A percentile compares a stretch with the other conserved stretches of the same genome.
These are phyloP conservation scores for Kwoniella dendrophila DNA, from an alignment of 768 basidiomycete species.

Conservation along the genomic window DNA sequence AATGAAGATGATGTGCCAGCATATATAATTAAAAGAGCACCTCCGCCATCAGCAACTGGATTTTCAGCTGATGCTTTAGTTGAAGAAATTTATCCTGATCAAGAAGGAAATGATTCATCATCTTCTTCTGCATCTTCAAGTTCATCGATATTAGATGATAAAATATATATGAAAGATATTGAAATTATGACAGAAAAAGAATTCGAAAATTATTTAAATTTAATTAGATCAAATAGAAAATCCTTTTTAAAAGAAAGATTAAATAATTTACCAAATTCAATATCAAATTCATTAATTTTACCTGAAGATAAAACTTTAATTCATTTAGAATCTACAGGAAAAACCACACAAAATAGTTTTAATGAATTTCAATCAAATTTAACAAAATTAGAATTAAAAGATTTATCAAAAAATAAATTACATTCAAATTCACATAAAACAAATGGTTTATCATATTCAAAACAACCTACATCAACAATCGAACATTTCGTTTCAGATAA, in stretches of 20 bases:
- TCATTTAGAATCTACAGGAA: slow-evolving; percentile 4
- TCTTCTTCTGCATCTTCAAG: slow-evolving; percentile 57
- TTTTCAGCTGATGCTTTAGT: neutral
- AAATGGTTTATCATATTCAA: slow-evolving; percentile 22
- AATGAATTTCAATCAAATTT: slow-evolving; percentile 22
- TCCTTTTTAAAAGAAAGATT: slow-evolving; percentile 8
- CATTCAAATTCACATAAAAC: slow-evolving; percentile 21
- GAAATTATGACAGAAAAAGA: slow-evolving; percentile 36
- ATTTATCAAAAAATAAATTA: slow-evolving; percentile 4
- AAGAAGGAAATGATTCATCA: too few relatives aligned
- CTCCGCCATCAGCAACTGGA: neutral
- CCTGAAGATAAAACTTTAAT: slow-evolving; percentile 23
- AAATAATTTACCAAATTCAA: neutral
- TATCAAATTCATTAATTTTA: neutral
- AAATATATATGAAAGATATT: slow-evolving; percentile 59
- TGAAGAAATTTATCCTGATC: slow-evolving; percentile 59
- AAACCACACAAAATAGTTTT: slow-evolving; percentile 7
- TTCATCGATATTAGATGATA: slow-evolving; percentile 61
- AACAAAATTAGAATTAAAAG: slow-evolving; percentile 3
- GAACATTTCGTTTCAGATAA: neutral
- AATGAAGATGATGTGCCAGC: slow-evolving; percentile 15
- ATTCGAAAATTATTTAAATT: slow-evolving; percentile 34
- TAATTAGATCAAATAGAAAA: slow-evolving; percentile 23
- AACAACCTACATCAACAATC: slow-evolving; percentile 9
- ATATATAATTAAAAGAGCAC: neutral